A percentile compares a stretch with the other conserved stretches of the same genome.
Conservation (phyloP, 768 basidiomycete species). For the Amanita jacksonii region DNA sequence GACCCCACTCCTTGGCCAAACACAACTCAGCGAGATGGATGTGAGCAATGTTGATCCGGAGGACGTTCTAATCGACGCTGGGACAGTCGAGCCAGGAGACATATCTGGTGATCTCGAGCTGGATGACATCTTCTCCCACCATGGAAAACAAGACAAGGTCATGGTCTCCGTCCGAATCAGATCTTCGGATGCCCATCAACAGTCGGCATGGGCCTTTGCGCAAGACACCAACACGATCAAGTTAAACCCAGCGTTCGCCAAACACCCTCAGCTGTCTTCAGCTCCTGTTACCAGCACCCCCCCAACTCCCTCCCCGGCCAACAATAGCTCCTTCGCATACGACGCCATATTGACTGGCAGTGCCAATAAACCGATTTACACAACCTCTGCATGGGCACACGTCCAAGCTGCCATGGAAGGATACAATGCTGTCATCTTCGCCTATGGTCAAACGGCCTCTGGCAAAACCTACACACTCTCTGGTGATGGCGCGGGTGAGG, state of each 20-base stretch:
- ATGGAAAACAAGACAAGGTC: constrained; percentile 77
- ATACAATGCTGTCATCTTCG: constrained; percentile 93
- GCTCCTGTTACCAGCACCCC: constrained; percentile 20
- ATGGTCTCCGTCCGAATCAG: constrained; percentile 68
- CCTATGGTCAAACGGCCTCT: constrained; percentile 82
- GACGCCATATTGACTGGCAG: constrained; percentile 73
- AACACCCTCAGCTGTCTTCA: constrained; percentile 23
- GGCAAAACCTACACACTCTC: constrained; percentile 52
- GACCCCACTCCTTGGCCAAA: constrained; percentile 36
- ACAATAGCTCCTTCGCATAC: constrained; percentile 39
- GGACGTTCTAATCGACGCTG: constrained; percentile 66
- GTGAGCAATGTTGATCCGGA: constrained; percentile 66
- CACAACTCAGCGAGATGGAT: constrained; percentile 55
- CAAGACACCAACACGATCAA: constrained; percentile 43
- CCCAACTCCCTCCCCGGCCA: constrained; percentile 8
- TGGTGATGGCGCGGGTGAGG: constrained; percentile 50
- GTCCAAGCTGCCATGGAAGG: constrained; percentile 94
- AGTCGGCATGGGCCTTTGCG: constrained; percentile 48
- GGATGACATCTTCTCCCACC: constrained; percentile 23
- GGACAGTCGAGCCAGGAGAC: constrained; percentile 61
- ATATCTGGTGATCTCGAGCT: constrained; percentile 63
- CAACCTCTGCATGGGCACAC: constrained; percentile 65
- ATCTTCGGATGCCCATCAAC: constrained; percentile 47
- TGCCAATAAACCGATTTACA: constrained; percentile 73
- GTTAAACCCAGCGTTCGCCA: constrained; percentile 47